phyloP scores from a whole-genome alignment of 495 filamentous ascomycete genomes.

The Apodospora peruviana region DNA sequence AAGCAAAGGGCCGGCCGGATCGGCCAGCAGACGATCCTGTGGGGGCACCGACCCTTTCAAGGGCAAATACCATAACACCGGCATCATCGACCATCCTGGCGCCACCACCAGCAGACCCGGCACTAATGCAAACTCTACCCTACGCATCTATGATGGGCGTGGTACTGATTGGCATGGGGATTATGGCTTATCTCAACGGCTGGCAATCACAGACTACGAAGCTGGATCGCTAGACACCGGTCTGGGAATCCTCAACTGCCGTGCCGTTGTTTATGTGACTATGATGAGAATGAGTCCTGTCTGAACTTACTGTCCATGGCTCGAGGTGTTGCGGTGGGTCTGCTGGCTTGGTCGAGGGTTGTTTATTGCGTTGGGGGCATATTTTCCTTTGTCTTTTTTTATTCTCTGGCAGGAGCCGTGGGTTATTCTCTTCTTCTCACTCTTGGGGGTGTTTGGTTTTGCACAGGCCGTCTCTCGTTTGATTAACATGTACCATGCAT shows the following conservation, averaged over 20 bases:
- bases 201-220: slow-evolving; percentile 57
- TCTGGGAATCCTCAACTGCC: background rate
- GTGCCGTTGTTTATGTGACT: background rate
- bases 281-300: slow-evolving; percentile 2
- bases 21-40: slow-evolving; percentile 13
- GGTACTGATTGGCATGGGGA: slow-evolving; percentile 77
- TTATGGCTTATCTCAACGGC: slow-evolving; percentile 93
- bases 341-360: no score
- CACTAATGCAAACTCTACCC: slow-evolving; percentile 63
- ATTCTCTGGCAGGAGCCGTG: background rate
- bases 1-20: slow-evolving; percentile 6
- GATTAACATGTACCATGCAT: slow-evolving; percentile 6
- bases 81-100: slow-evolving; percentile 15
- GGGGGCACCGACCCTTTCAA: slow-evolving; percentile 28
- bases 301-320: no score
- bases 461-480: background rate
- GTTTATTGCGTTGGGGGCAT: background rate
- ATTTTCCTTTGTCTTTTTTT: slow-evolving; percentile 3
- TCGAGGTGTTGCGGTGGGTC: no score
- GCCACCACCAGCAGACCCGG: slow-evolving; percentile 23
- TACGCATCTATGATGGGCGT: slow-evolving; percentile 87
- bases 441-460: background rate
- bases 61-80: slow-evolving; percentile 38
- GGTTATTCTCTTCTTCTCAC: background rate
- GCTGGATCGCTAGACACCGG: slow-evolving; percentile 9